phyloP scores from a whole-genome alignment of 257 asterid species.

The Solanum lignicaule region DNA sequence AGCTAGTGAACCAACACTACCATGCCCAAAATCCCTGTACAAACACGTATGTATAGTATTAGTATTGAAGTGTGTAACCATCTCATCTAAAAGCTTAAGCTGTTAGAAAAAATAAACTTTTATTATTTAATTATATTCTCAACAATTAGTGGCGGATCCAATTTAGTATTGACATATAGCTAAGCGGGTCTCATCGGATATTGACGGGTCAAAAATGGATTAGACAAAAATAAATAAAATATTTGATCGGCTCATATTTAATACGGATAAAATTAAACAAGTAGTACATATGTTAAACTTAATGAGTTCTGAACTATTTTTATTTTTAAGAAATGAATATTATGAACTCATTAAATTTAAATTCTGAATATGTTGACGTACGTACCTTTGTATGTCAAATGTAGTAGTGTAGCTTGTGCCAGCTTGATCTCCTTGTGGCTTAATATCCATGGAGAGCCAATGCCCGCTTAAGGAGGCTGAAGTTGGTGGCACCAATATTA shows the following conservation, averaged over 20 bases:
- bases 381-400: not conserved
- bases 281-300: not conserved
- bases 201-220: not conserved
- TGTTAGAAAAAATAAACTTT: too few species aligned
- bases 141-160: not conserved
- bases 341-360: not conserved
- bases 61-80: too few species aligned
- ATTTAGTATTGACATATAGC: not conserved
- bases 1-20: not conserved
- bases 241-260: not conserved
- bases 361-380: not conserved
- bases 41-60: not conserved
- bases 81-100: too few species aligned
- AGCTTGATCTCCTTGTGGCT: not conserved
- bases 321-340: not conserved
- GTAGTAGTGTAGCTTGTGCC: not conserved
- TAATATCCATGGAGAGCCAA: conserved; percentile 63
- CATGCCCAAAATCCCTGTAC: not conserved
- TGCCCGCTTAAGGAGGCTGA: conserved; percentile 13
- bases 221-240: not conserved
- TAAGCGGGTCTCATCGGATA: not conserved
- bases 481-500: not conserved
- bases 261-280: not conserved
- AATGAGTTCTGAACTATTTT: not conserved
- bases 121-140: too few species aligned